Evolutionary conservation across 768 basidiomycete genomes (phyloP).

Genomic region (Xanthoconium purpureum): DNA sequence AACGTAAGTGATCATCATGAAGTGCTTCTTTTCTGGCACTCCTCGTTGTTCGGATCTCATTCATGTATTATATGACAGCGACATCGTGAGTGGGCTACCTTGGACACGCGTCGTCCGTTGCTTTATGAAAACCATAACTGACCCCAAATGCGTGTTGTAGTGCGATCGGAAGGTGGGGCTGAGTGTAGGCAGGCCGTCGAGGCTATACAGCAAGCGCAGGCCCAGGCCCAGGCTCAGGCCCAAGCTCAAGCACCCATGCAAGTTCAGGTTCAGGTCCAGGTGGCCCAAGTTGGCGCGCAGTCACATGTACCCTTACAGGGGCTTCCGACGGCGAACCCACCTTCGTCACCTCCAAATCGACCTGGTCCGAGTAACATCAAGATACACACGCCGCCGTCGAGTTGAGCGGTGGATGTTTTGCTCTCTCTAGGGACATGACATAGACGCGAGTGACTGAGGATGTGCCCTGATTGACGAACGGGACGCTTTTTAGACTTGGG

Average conservation of each 20-base stretch:
- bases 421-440: conserved; percentile 11
- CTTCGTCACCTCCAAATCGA: conserved; percentile 18
- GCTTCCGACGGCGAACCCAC: conserved; percentile 16
- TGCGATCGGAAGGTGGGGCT: conserved; percentile 81
- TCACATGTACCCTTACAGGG: conserved; percentile 24
- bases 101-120: conserved; percentile 20
- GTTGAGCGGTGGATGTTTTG: conserved; percentile 11
- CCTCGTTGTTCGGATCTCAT: conserved; percentile 22
- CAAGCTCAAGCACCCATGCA: conserved; percentile 19
- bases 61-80: conserved; percentile 46
- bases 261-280: conserved; percentile 23
- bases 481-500: conserved; percentile 26
- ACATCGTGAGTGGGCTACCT: conserved; percentile 57
- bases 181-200: conserved; percentile 58
- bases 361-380: conserved; percentile 25
- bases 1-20: conserved; percentile 64
- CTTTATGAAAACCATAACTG: conserved; percentile 25
- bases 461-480: conserved; percentile 15
- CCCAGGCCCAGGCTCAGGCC: conserved; percentile 25
- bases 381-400: conserved; percentile 17
- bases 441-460: conserved; percentile 19
- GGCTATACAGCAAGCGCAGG: conserved; percentile 35
- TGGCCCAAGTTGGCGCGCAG: conserved; percentile 17
- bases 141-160: conserved; percentile 38
- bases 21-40: conserved; percentile 25